Evolutionary conservation across 495 filamentous ascomycete genomes (phyloP), one percentile per base, ranked within the genome.

Genomic region (Tuber borchii): DNA sequence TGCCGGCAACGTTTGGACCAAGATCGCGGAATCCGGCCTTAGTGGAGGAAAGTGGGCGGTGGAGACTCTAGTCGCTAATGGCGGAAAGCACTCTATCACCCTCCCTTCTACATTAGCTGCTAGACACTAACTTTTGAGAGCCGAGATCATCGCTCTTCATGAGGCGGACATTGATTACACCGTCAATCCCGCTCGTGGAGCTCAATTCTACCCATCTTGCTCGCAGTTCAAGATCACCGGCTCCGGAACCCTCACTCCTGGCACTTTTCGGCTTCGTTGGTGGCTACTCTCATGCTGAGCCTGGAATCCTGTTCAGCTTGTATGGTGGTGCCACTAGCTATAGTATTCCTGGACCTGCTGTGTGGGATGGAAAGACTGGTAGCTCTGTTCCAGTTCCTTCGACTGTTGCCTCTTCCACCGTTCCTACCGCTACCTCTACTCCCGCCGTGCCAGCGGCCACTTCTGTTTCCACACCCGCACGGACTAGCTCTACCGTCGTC

Each of bases 101-200:
- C 75, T 88, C 4, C 87, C 86, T 39, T 56, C 82, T 39, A 72
- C 74, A 61, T 78, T 88, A 26, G 84, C 84, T 20, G 69, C 86
- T 19, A 87, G 87, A 34, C 78, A 85, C 72, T 88, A 88, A 78
- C 81, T 88, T 48, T 72, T 88, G 71, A 84, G 87, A 44, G 84
- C 86, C 51, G 87, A 88, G 83, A 86, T 88, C 80, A 87, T 88
- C 73, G 87, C 86, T 44, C 85, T 85, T 19, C 87, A 88, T 78
- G 87, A 86, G 81, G 69, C 83, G 40, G 83, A 86, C 45, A 77
- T 81, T 12, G 78, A 79, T 37, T 85, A 79, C 78, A 76, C 74
- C n/a, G 76, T 70, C 39, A 84, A 86, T 78, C 70, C 78, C 37
- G 78, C 74, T n/a, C 82, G 84, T 70, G 87, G 87, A 39, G 87